These are phyloP conservation scores for Apiospora rasikravindrae DNA, from an alignment of 2,329 filamentous ascomycete genomes.

Conservation along the genomic window DNA sequence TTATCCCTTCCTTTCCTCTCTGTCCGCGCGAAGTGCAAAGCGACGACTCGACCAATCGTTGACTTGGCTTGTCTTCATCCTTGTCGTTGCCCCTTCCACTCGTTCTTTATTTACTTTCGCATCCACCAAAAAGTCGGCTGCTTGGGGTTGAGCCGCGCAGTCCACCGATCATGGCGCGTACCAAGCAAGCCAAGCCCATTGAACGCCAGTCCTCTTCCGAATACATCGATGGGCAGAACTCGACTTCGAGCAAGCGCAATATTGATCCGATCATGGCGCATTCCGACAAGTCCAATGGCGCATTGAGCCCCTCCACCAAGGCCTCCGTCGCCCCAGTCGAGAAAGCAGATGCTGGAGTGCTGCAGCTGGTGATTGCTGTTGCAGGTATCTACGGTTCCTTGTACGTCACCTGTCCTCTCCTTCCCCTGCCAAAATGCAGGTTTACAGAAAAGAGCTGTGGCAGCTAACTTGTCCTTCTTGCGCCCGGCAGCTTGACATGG, in stretches of 20 bases:
- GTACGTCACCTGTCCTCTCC: constrained; percentile 55
- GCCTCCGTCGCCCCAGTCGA: constrained; percentile 33
- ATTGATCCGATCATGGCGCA: constrained; percentile 32
- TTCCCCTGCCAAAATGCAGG: not conserved
- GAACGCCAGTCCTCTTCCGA: constrained; percentile 71
- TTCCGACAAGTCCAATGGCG: constrained; percentile 35
- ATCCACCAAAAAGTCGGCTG: not conserved
- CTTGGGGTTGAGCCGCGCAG: not conserved
- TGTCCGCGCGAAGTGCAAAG: not conserved
- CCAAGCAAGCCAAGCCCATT: constrained; percentile 70
- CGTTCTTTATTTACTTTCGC: not conserved
- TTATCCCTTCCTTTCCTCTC: not conserved
- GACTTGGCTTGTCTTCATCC: not conserved
- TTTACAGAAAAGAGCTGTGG: constrained; percentile 8
- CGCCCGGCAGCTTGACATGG: constrained; percentile 79
- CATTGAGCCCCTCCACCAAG: constrained; percentile 22
- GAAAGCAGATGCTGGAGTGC: constrained; percentile 63
- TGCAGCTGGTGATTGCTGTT: constrained; percentile 86
- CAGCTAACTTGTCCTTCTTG: not conserved
- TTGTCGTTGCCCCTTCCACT: constrained; percentile 7
- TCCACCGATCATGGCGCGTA: constrained; percentile 65
- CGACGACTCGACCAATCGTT: not conserved
- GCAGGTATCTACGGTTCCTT: constrained; percentile 96
- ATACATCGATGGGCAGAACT: constrained; percentile 51
- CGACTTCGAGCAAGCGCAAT: constrained; percentile 34